Conservation (phyloP, 1,139 yeast genomes). For the Blastobotrys petasosporus region DNA sequence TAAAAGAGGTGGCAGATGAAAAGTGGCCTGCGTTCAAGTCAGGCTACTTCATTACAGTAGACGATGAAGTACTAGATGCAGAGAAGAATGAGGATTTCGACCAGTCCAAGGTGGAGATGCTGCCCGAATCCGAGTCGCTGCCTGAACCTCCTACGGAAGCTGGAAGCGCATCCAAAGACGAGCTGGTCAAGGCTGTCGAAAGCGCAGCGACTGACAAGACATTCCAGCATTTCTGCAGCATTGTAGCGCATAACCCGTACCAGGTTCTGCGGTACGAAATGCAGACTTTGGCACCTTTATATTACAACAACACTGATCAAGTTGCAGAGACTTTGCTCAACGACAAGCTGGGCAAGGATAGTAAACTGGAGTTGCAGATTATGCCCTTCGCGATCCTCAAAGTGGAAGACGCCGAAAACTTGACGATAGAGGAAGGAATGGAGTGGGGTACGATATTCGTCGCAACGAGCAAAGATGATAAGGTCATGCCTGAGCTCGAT, state of each 20-base stretch:
- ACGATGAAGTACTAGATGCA: constrained; percentile 8
- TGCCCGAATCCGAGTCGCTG: constrained; percentile 10
- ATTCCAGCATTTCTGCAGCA: constrained; percentile 70
- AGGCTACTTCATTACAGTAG: constrained; percentile 10
- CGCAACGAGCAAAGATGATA: constrained; percentile 73
- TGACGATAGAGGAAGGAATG: constrained; percentile 63
- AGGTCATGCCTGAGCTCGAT: constrained; percentile 47
- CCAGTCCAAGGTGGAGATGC: constrained; percentile 29
- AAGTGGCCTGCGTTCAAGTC: constrained; percentile 6
- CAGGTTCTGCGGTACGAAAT: constrained; percentile 79
- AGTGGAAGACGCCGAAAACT: constrained; percentile 50
- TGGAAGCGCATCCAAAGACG: constrained; percentile 13
- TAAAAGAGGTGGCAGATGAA: constrained; percentile 7
- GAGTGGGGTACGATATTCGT: constrained; percentile 95
- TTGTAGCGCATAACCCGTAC: constrained; percentile 71
- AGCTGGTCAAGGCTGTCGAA: constrained; percentile 21
- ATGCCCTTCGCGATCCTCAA: constrained; percentile 92
- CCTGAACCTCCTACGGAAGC: constrained; percentile 13
- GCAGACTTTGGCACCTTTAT: constrained; percentile 52
- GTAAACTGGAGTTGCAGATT: constrained; percentile 78
- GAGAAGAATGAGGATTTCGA: constrained; percentile 7
- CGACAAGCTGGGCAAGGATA: constrained; percentile 30
- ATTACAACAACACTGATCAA: constrained; percentile 60
- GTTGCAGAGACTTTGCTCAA: constrained; percentile 50
- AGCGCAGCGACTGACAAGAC: constrained; percentile 46